Evolutionary conservation across 495 filamentous ascomycete genomes (phyloP), one percentile per base, ranked within the genome.

Genomic region (Aspergillus avenaceus): DNA sequence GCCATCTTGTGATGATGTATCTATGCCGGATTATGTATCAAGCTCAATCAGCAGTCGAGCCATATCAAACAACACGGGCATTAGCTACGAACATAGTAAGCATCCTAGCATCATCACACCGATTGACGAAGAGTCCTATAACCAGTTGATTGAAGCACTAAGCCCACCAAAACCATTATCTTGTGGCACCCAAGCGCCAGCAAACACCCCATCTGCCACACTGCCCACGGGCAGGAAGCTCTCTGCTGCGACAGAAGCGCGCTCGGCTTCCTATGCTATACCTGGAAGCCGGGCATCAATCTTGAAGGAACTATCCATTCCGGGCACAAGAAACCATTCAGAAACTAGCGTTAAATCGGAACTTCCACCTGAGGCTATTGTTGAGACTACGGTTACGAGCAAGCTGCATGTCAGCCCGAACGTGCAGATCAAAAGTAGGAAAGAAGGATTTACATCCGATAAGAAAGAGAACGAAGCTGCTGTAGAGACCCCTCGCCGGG

Each of bases 21-120:
- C 78, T 5, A 82, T 81, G 79, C 76, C 74, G 24, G 79, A 82
- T 47, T 77, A 73, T 55, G 56, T 58, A 22, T 69, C 71, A 13
- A 67, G 58, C 37, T 71, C 73, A 8, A 56, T 60, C 14, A 73
- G 64, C 47, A 77, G 72, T 52, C 69, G 71, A 31, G 64, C 64
- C 14, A 65, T 74, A 27, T 75, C 72, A 37, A 67, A 62, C 56
- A 69, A 73, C 60, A 67, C 67, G 16, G 75, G 70, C 7, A 50
- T 70, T 46, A 76, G 72, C 49, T 76, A 70, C 45, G 62, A 75
- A 48, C 62, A 69, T 51, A 70, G 67, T 61, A 70, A 71, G 54
- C 59, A 77, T 49, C 55, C 73, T 6, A 71, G 74, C 37, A 63
- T 78, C 31, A 59, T 45, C 41, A 56, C 55, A 9, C 50, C 51